Base-by-base conservation (phyloP, 805 yeast genomes). In the Helenozyma rhizophorensis region DNA sequence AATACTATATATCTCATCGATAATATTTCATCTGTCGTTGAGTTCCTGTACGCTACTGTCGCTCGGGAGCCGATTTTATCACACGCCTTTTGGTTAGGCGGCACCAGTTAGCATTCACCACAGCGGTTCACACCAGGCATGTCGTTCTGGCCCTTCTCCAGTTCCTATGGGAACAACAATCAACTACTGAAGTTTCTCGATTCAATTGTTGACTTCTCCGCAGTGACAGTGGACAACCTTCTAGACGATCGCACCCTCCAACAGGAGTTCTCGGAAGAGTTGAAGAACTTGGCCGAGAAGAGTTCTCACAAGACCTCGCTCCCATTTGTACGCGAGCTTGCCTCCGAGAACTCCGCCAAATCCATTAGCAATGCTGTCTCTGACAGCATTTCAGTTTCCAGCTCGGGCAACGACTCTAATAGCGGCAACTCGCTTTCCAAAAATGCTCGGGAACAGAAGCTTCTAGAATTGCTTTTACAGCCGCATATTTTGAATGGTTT, bases 391-490 rank as follows among this genome's bases (percentile, higher is more conserved):
- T 62, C 68, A 10, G 44, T 63, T 13, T 43, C 64, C 0, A 63
- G 70, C 5, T 54, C 63, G 11, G 61, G 46, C 38, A 54, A 56
- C 14, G 66, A 60, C 16, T 33, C 43, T 13, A 40, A 34, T 18
- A 30, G 36, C 9, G 50, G 48, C 23, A 45, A 32, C 27, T 30
- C 38, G 21, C 45, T 42, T 14, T 42, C 47, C 27, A 65, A 60
- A 33, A 69, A 62, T 32, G 55, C 62, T 6, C 52, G 68, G 21
- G 63, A 66, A 6, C 56, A 57, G 24, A 81, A 83, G 51, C 70
- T 93, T 30, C 68, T 89, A 24, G 93, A 87, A 48, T 80, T 80
- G 48, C 65, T 93, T 34, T 72, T 90, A 42, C 85, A 84, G 51
- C 88, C 93, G 11, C 83, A 79, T 33, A 76, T 86, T 11, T 56